Evolutionary conservation across 116 monocot species (phyloP).

Genomic region (Zostera marina): DNA sequence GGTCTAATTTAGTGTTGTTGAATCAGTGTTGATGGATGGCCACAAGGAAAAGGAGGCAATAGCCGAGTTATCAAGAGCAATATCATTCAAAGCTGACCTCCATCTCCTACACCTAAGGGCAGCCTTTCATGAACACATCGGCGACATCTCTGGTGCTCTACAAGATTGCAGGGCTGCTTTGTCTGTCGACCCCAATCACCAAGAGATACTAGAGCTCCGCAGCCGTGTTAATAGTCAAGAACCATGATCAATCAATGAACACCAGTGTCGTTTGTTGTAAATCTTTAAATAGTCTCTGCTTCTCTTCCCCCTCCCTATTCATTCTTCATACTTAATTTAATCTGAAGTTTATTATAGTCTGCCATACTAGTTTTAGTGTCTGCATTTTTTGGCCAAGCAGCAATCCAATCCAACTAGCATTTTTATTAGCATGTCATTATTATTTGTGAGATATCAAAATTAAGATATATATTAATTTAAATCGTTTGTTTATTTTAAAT

Average conservation of each 20-base stretch:
- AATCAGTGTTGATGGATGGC: constrained; percentile 55
- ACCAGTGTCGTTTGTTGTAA: not conserved
- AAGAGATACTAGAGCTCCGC: constrained; percentile 68
- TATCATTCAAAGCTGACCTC: constrained; percentile 58
- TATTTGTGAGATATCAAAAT: too few relatives aligned
- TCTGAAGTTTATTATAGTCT: not conserved
- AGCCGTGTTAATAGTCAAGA: constrained; percentile 61
- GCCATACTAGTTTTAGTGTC: too few relatives aligned
- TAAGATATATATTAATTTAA: too few relatives aligned
- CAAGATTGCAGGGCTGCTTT: constrained; percentile 59
- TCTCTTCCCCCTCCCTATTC: not conserved
- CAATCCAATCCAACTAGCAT: too few relatives aligned
- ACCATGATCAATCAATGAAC: constrained; percentile 16
- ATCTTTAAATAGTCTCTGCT: not conserved
- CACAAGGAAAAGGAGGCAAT: constrained; percentile 69
- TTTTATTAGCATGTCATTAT: too few relatives aligned
- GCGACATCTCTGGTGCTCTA: constrained; percentile 47
- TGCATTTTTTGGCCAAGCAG: too few relatives aligned
- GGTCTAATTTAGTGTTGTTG: not conserved
- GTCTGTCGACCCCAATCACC: constrained; percentile 63
- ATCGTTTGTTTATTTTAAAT: too few relatives aligned
- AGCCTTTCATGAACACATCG: constrained; percentile 61
- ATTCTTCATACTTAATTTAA: not conserved
- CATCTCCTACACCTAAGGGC: constrained; percentile 63
- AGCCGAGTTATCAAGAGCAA: constrained; percentile 46